Conservation (phyloP, 345 rosid species). For the Camelina hispida region DNA sequence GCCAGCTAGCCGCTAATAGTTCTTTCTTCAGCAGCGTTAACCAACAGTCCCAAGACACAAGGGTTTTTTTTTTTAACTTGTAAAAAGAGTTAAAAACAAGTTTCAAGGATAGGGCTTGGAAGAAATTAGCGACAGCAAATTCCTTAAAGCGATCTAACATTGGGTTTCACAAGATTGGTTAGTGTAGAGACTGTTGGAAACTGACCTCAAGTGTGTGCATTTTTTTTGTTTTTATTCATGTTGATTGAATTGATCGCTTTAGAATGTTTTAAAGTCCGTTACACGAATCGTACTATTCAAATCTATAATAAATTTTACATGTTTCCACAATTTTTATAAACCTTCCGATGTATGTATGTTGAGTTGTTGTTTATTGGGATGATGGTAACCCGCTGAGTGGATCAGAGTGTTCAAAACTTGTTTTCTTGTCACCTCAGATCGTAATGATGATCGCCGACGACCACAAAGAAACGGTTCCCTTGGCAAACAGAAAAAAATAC, state of each 20-base stretch:
- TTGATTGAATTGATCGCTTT: conserved; percentile 2
- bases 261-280: background rate
- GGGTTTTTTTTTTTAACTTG: background rate
- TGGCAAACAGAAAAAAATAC: no score
- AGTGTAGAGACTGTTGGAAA: conserved; percentile 19
- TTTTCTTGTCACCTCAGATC: background rate
- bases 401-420: conserved; percentile 11
- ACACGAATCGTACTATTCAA: background rate
- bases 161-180: conserved; percentile 28
- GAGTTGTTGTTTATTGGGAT: background rate
- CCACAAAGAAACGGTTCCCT: conserved; percentile 27
- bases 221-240: background rate
- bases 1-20: conserved; percentile 52
- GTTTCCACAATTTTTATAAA: background rate
- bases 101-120: conserved; percentile 7
- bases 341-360: background rate
- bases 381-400: background rate
- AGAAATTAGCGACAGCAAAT: conserved; percentile 8
- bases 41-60: conserved; percentile 20
- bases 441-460: conserved; percentile 36
- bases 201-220: background rate
- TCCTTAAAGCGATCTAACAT: conserved; percentile 11
- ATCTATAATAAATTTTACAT: background rate
- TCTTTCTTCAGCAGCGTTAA: conserved; percentile 6
- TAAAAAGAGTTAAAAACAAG: background rate